These are phyloP conservation scores for Hanseniaspora lindneri DNA, from an alignment of 805 yeast genomes.

Conservation along the genomic window DNA sequence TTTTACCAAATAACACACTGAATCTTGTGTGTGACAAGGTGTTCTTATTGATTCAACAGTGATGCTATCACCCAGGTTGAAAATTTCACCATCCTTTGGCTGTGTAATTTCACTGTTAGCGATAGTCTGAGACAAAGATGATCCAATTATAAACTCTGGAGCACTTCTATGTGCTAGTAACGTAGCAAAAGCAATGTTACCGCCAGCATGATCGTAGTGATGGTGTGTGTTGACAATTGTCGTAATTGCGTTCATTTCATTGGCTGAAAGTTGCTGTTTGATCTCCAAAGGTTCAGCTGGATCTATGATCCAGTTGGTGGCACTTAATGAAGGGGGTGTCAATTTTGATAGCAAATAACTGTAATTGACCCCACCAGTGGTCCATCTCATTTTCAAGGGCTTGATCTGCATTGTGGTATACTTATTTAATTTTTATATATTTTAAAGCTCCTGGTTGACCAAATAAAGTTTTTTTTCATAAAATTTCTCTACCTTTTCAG, in stretches of 20 bases:
- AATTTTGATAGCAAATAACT: constrained; percentile 52
- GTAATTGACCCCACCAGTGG: constrained; percentile 74
- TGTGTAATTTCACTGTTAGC: constrained; percentile 35
- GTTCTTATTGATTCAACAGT: constrained; percentile 76
- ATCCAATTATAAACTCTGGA: constrained; percentile 64
- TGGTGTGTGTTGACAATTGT: constrained; percentile 94
- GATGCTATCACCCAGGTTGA: constrained; percentile 52
- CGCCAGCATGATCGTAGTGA: constrained; percentile 90
- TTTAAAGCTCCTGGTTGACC: too few species aligned
- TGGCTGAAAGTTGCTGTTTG: constrained; percentile 34
- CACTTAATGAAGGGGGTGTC: constrained; percentile 44
- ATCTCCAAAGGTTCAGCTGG: constrained; percentile 81
- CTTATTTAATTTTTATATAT: not conserved
- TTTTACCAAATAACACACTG: constrained; percentile 71
- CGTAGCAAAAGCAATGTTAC: constrained; percentile 38
- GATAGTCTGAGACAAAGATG: constrained; percentile 34
- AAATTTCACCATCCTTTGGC: constrained; percentile 51
- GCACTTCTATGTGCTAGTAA: constrained; percentile 33
- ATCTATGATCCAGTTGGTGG: constrained; percentile 71
- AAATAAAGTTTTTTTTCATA: too few species aligned
- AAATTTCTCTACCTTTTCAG: too few species aligned
- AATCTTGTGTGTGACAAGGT: constrained; percentile 96
- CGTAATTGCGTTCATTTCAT: constrained; percentile 38
- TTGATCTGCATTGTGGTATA: constrained; percentile 63
- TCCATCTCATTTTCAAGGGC: constrained; percentile 89